Conservation (phyloP, 2,329 filamentous ascomycete genomes). For the Knufia fluminis region DNA sequence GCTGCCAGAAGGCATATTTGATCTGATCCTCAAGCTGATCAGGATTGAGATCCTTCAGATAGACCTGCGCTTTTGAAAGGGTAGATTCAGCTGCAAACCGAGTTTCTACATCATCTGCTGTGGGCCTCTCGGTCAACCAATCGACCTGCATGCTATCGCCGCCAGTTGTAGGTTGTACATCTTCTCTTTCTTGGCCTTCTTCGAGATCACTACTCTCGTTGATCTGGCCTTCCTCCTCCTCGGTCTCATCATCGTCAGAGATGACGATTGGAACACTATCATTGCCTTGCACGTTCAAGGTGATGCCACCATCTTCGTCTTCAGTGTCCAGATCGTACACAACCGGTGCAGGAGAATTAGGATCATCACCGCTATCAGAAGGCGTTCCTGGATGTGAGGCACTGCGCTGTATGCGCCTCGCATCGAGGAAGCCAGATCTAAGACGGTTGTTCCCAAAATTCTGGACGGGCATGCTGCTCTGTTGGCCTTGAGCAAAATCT, state of each 20-base stretch:
- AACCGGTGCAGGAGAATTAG: slow-evolving; percentile 10
- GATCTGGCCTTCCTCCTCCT: slow-evolving; percentile 10
- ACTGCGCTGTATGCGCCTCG: not conserved
- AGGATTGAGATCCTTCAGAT: slow-evolving; percentile 27
- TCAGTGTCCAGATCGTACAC: slow-evolving; percentile 25
- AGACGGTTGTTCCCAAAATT: slow-evolving; percentile 21
- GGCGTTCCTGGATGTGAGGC: slow-evolving; percentile 6
- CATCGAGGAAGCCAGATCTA: slow-evolving; percentile 13
- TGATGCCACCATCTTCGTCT: slow-evolving; percentile 31
- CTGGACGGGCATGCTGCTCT: slow-evolving; percentile 28
- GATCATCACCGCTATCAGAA: slow-evolving; percentile 16
- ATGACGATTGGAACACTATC: slow-evolving; percentile 1
- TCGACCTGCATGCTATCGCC: slow-evolving; percentile 10
- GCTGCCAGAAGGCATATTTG: slow-evolving; percentile 33
- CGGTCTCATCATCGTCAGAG: slow-evolving; percentile 7
- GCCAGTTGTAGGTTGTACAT: not conserved
- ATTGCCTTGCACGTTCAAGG: slow-evolving; percentile 24
- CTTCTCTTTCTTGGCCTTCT: slow-evolving; percentile 4
- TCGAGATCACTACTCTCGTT: slow-evolving; percentile 1
- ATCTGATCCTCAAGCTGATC: slow-evolving; percentile 34
- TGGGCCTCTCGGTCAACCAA: not conserved
- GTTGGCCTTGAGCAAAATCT: slow-evolving; percentile 33
- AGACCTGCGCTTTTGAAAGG: not conserved
- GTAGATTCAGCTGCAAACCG: slow-evolving; percentile 1
- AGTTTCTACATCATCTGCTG: not conserved